Evolutionary conservation across 441 rosid genomes (phyloP).

Genomic region (Populus hybrid): DNA sequence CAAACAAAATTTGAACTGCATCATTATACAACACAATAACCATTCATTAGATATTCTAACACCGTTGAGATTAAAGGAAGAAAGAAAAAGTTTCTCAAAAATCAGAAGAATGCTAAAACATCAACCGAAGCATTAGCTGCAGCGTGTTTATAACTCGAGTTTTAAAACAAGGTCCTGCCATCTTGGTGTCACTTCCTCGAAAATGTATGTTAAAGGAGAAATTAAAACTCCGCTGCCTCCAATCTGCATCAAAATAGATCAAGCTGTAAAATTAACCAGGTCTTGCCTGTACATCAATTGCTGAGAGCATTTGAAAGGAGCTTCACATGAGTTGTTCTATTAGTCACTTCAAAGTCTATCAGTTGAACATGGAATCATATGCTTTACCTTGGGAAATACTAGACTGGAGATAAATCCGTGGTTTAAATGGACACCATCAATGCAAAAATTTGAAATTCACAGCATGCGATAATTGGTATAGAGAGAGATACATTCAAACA

Average conservation of each 20-base stretch:
- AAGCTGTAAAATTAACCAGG: not conserved
- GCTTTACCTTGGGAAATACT: not conserved
- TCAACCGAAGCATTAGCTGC: not conserved
- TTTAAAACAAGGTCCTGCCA: slow-evolving; percentile 72
- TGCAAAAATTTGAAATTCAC: not conserved
- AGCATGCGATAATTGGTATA: not conserved
- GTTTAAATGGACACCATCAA: not conserved
- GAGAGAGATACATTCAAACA: not conserved
- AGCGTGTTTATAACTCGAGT: slow-evolving; percentile 33
- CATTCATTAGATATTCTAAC: not conserved
- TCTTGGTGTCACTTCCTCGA: slow-evolving; percentile 91
- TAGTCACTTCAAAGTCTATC: not conserved
- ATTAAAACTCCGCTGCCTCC: slow-evolving; percentile 89
- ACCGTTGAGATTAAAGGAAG: not conserved
- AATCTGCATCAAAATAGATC: slow-evolving; percentile 41
- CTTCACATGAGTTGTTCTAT: not conserved
- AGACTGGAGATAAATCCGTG: not conserved
- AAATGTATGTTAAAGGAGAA: slow-evolving; percentile 84
- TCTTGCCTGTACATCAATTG: not conserved
- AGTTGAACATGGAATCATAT: not conserved
- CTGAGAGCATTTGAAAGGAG: not conserved
- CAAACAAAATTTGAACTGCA: not conserved
- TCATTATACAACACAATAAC: not conserved
- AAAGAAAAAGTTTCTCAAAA: not conserved
- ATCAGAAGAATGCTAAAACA: not conserved